phyloP scores from a whole-genome alignment of 2,329 filamentous ascomycete genomes.

The Trichoderma sp. region DNA sequence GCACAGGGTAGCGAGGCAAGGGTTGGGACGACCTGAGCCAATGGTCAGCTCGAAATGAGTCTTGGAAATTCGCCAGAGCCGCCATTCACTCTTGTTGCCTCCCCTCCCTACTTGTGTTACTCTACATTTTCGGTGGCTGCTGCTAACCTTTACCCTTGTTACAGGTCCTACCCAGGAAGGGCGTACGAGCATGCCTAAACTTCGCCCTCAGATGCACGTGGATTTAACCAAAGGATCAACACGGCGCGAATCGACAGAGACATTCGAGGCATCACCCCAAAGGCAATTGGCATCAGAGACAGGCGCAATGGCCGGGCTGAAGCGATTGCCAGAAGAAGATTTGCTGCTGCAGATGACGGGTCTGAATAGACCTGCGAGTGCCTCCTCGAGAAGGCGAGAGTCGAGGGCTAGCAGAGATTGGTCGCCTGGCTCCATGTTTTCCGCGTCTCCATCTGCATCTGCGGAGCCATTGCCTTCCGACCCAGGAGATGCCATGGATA shows the following conservation, averaged over 20 bases:
- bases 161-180: background rate
- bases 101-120: background rate
- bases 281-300: background rate
- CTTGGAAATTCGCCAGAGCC: background rate
- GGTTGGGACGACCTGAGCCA: background rate
- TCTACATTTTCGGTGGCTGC: background rate
- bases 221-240: background rate
- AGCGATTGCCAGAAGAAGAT: constrained; percentile 25
- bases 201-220: background rate
- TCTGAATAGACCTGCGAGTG: background rate
- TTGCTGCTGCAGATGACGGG: constrained; percentile 12
- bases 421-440: background rate
- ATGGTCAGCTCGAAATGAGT: background rate
- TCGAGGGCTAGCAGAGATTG: background rate
- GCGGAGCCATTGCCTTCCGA: background rate
- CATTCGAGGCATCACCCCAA: background rate
- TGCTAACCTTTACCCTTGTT: background rate
- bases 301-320: constrained; percentile 3
- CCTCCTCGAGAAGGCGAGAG: background rate
- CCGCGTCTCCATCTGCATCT: background rate
- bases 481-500: background rate
- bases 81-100: background rate
- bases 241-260: background rate
- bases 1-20: background rate
- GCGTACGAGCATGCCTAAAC: background rate